A percentile compares a stretch with the other conserved stretches of the same genome.
These are phyloP conservation scores for Pestalotiopsis fici DNA, from an alignment of 2,329 filamentous ascomycete genomes.

Conservation along the genomic window DNA sequence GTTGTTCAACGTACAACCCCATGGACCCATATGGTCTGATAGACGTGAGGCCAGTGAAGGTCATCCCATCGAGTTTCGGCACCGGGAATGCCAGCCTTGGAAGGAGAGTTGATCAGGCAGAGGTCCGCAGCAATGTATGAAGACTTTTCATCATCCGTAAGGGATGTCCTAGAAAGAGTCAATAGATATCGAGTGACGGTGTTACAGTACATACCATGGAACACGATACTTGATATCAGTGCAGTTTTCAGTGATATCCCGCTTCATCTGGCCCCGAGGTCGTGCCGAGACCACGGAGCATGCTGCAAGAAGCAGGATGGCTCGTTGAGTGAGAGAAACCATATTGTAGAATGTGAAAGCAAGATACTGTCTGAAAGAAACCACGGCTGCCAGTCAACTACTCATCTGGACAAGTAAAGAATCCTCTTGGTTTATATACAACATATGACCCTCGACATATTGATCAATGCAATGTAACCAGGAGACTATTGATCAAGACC, in stretches of 20 bases:
- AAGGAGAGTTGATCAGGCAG: neutral
- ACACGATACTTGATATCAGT: constrained; percentile 1
- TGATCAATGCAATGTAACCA: neutral
- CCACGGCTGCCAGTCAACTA: neutral
- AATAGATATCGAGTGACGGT: no score
- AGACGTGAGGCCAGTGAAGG: neutral
- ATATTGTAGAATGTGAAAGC: neutral
- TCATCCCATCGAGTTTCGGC: constrained; percentile 8
- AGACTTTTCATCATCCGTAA: neutral
- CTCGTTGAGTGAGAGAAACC: neutral
- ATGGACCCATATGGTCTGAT: constrained; percentile 3
- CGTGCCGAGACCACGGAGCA: neutral
- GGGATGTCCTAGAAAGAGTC: neutral
- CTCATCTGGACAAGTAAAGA: neutral
- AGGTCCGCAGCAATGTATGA: constrained; percentile 6
- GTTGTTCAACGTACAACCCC: neutral
- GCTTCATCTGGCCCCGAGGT: neutral
- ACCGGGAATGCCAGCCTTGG: neutral
- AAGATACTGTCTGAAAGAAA: neutral
- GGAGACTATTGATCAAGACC: neutral
- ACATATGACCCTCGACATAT: neutral
- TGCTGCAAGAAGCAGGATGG: neutral
- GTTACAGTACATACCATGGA: neutral
- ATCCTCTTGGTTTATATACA: neutral
- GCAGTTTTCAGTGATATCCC: neutral